A percentile compares a stretch with the other conserved stretches of the same genome.
phyloP scores from a whole-genome alignment of 1,284 basidiomycete species.

The Cutaneotrichosporon spelunceum region DNA sequence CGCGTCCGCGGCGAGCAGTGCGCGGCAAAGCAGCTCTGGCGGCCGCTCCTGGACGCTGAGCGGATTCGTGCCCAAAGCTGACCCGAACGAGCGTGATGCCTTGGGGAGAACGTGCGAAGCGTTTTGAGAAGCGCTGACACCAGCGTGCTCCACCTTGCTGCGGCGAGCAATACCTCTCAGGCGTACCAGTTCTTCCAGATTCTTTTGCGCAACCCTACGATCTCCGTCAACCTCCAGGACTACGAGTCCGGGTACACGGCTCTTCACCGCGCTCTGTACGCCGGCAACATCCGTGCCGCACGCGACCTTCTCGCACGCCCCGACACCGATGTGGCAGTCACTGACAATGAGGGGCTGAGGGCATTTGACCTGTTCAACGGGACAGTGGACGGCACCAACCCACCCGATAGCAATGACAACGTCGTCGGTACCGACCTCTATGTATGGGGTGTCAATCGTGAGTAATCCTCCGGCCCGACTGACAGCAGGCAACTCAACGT shows the following conservation, averaged over 20 bases:
- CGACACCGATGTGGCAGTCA: constrained; percentile 71
- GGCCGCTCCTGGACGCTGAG: constrained; percentile 65
- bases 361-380: constrained; percentile 93
- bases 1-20: constrained; percentile 43
- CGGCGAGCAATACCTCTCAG: constrained; percentile 61
- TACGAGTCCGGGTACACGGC: constrained; percentile 86
- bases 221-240: constrained; percentile 81
- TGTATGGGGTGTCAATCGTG: constrained; percentile 85
- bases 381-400: constrained; percentile 68
- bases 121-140: constrained; percentile 40
- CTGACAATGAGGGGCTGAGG: constrained; percentile 87
- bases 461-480: constrained; percentile 51
- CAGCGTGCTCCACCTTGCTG: constrained; percentile 77
- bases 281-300: constrained; percentile 76
- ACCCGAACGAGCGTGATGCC: constrained; percentile 50
- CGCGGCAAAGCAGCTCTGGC: constrained; percentile 46
- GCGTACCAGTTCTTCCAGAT: constrained; percentile 75
- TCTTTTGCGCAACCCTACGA: constrained; percentile 68
- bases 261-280: constrained; percentile 84
- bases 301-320: constrained; percentile 69
- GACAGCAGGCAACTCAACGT: constrained; percentile 62
- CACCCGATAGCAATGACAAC: constrained; percentile 48
- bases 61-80: constrained; percentile 53
- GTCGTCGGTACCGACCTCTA: constrained; percentile 61
- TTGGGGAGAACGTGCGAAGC: constrained; percentile 43